Percentiles rank a stretch among this genome's conserved stretches.
Evolutionary conservation across 2,329 filamentous ascomycete genomes (phyloP).

Genomic region (Phialophora macrospora): DNA sequence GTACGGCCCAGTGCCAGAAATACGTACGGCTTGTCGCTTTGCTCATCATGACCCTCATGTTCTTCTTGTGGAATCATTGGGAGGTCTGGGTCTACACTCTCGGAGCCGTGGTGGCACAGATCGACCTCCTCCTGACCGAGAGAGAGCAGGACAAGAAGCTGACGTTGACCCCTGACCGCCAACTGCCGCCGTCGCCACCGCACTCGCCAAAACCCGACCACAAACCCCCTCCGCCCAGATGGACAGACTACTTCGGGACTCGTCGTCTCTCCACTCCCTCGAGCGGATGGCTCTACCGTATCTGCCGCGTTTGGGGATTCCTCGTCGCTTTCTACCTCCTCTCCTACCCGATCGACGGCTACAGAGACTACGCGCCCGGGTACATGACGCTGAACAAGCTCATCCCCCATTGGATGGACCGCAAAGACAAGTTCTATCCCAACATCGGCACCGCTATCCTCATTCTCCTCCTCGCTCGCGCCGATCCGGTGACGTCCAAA

Average conservation of each 20-base stretch:
- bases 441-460: constrained; percentile 51
- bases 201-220: constrained; percentile 30
- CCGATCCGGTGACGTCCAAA: constrained; percentile 43
- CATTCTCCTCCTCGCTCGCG: constrained; percentile 51
- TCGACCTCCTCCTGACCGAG: constrained; percentile 46
- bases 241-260: constrained; percentile 2
- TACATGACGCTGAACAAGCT: constrained; percentile 49
- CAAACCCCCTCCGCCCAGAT: constrained; percentile 24
- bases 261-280: background rate
- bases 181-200: constrained; percentile 33
- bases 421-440: constrained; percentile 47
- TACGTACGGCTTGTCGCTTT: constrained; percentile 45
- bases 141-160: constrained; percentile 43
- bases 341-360: constrained; percentile 48
- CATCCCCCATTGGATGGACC: constrained; percentile 44
- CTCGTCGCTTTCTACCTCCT: constrained; percentile 51
- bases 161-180: constrained; percentile 15
- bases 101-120: constrained; percentile 52
- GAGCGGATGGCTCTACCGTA: background rate
- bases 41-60: constrained; percentile 46
- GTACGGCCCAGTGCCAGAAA: constrained; percentile 46
- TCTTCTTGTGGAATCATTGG: constrained; percentile 52
- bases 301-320: constrained; percentile 42
- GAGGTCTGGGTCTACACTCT: constrained; percentile 51
- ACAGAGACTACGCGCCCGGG: constrained; percentile 48